Percentiles rank a stretch among this genome's conserved stretches.
Evolutionary conservation across 495 filamentous ascomycete species (phyloP).

Genomic region (Neurospora sp.): DNA sequence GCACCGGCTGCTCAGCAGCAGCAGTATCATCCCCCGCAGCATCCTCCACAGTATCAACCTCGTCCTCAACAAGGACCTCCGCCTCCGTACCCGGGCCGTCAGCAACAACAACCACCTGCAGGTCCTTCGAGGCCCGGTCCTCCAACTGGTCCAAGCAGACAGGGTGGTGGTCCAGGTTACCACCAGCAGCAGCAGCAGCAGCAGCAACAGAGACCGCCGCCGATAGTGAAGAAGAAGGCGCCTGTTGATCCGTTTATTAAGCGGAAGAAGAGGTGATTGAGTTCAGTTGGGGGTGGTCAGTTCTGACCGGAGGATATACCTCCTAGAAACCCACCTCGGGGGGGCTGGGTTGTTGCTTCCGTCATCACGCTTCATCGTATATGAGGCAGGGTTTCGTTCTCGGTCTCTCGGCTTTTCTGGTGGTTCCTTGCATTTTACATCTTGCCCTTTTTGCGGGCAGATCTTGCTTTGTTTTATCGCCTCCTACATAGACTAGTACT

Average conservation of each 20-base stretch:
- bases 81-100: conserved; percentile 5
- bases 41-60: background rate
- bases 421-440: background rate
- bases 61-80: conserved; percentile 7
- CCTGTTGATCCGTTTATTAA: conserved; percentile 35
- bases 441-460: background rate
- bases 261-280: conserved; percentile 23
- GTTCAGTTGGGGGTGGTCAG: background rate
- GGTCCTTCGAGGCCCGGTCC: background rate
- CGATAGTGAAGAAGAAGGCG: conserved; percentile 22
- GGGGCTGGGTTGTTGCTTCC: background rate
- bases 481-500: background rate
- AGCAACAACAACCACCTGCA: conserved; percentile 2
- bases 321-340: background rate
- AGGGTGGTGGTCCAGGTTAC: background rate
- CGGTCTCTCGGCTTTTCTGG: background rate
- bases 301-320: background rate
- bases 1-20: background rate
- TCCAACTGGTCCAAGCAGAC: conserved; percentile 7
- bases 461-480: background rate
- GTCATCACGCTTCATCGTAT: background rate
- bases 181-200: background rate
- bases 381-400: background rate
- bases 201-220: background rate
- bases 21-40: background rate